Conservation (phyloP, 192 early-diverging fungal species). For the Umbelopsis sp. region DNA sequence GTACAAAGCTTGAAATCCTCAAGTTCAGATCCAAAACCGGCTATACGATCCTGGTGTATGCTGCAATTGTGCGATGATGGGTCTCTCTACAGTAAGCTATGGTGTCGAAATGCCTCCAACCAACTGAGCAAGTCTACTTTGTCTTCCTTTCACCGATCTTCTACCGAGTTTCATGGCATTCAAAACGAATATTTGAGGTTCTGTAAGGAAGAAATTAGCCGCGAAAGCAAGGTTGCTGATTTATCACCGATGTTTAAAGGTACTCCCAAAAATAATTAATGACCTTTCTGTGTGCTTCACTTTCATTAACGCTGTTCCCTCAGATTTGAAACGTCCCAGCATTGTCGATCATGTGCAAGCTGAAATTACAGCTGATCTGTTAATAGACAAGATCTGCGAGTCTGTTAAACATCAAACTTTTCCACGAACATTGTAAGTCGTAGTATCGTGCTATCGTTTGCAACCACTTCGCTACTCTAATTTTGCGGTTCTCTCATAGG, state of each 20-base stretch:
- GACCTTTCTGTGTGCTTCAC: background rate
- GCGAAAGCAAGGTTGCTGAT: background rate
- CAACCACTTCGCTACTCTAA: background rate
- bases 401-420: background rate
- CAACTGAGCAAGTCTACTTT: background rate
- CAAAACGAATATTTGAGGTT: background rate
- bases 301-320: background rate
- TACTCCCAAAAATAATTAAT: background rate
- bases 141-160: background rate
- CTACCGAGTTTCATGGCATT: background rate
- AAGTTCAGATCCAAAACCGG: background rate
- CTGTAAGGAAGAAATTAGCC: background rate
- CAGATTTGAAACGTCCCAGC: background rate
- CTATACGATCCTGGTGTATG: background rate
- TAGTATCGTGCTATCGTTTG: background rate
- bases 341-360: background rate
- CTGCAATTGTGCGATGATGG: slow-evolving; percentile 8
- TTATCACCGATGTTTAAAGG: background rate
- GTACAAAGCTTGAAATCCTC: background rate
- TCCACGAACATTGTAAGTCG: slow-evolving; percentile 7
- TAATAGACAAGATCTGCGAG: background rate
- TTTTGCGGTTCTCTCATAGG: background rate
- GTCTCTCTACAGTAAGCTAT: background rate
- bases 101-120: background rate
- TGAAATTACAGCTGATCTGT: background rate